phyloP scores from a whole-genome alignment of 331 rosid species.

The Saraca asoca region DNA sequence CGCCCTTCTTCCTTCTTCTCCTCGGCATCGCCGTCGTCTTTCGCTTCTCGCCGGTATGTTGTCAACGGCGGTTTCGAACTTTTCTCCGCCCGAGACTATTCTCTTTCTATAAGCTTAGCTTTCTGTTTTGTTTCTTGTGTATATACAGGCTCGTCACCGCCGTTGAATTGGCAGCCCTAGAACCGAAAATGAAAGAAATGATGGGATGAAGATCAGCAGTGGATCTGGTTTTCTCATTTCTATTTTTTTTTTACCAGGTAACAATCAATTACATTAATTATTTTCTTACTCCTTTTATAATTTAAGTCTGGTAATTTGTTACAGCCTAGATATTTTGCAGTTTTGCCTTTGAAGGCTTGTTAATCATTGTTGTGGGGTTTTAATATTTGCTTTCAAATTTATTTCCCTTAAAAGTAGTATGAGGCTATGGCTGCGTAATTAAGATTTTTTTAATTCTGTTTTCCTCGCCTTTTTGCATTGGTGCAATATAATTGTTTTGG shows the following conservation, averaged over 20 bases:
- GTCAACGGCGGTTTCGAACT: background rate
- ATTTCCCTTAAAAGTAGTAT: too few species aligned
- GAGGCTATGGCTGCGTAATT: too few species aligned
- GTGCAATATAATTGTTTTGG: too few species aligned
- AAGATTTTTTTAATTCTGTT: too few species aligned
- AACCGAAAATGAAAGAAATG: background rate
- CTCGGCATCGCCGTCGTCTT: constrained; percentile 21
- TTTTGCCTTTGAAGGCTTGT: background rate
- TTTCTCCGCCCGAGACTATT: too few species aligned
- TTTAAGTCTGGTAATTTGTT: too few species aligned
- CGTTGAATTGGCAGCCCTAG: background rate
- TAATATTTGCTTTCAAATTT: too few species aligned
- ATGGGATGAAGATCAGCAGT: background rate
- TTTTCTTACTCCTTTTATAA: background rate
- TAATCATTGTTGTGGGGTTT: too few species aligned
- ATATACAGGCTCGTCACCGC: constrained; percentile 1
- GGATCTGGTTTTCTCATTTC: constrained; percentile 9
- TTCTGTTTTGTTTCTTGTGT: constrained; percentile 2
- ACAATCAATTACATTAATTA: constrained; percentile 13
- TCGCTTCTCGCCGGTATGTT: background rate
- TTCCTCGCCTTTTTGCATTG: too few species aligned
- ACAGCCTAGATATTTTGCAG: too few species aligned
- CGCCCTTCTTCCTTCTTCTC: constrained; percentile 27
- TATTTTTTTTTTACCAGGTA: constrained; percentile 26
- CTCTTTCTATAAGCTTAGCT: background rate